These are phyloP conservation scores for Lachnellula cervina DNA, from an alignment of 2,329 filamentous ascomycete genomes.

Conservation along the genomic window DNA sequence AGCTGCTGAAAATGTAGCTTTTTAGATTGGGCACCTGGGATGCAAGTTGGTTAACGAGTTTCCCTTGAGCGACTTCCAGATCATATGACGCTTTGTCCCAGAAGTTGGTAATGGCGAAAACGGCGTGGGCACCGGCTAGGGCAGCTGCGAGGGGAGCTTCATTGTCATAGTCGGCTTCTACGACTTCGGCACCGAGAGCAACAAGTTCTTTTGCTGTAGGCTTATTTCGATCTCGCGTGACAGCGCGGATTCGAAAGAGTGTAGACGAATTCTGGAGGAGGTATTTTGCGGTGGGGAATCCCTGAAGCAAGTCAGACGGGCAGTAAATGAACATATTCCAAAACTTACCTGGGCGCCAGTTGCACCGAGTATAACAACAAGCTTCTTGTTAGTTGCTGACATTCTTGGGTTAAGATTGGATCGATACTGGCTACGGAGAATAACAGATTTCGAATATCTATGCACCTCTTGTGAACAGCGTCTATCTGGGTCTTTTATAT, in stretches of 20 bases:
- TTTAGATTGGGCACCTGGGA: conserved; percentile 31
- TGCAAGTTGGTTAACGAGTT: conserved; percentile 37
- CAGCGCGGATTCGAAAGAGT: conserved; percentile 43
- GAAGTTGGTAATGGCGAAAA: conserved; percentile 43
- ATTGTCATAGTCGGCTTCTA: conserved; percentile 38
- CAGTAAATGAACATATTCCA: conserved; percentile 27
- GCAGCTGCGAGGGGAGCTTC: conserved; percentile 36
- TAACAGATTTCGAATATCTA: too few relatives aligned
- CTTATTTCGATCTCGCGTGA: conserved; percentile 41
- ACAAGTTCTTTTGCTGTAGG: conserved; percentile 14
- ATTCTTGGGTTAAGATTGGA: background rate
- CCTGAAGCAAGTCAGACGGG: conserved; percentile 37
- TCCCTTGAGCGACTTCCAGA: conserved; percentile 28
- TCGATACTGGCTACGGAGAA: too few relatives aligned
- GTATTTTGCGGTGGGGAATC: conserved; percentile 41
- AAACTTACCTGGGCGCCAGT: conserved; percentile 46
- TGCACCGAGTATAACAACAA: conserved; percentile 40
- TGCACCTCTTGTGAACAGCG: background rate
- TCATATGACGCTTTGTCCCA: conserved; percentile 14
- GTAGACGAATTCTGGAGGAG: conserved; percentile 41
- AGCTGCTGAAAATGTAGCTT: conserved; percentile 38
- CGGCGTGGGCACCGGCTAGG: conserved; percentile 40
- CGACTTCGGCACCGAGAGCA: conserved; percentile 26
- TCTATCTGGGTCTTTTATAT: background rate
- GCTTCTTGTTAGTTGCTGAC: conserved; percentile 17